Evolutionary conservation across 2,329 filamentous ascomycete genomes (phyloP).

Genomic region (Xylaria hypoxylon): DNA sequence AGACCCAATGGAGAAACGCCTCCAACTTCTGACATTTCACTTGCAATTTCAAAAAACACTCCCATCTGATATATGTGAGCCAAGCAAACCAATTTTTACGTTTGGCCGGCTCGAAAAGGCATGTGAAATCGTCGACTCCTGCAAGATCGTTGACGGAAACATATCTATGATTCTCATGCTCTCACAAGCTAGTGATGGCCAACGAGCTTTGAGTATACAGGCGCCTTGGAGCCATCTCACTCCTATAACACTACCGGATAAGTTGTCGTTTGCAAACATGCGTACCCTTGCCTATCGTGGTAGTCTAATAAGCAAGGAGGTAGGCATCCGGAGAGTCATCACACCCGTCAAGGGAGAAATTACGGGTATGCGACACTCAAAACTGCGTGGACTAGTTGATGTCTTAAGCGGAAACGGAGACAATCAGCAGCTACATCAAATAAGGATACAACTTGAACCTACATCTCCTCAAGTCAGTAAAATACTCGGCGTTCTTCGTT

Average conservation of each 20-base stretch:
- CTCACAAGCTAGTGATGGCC: slow-evolving; percentile 72
- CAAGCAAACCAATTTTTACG: slow-evolving; percentile 57
- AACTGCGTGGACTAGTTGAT: slow-evolving; percentile 71
- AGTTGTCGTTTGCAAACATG: slow-evolving; percentile 68
- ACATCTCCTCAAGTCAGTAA: slow-evolving; percentile 70
- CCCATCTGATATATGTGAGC: slow-evolving; percentile 41
- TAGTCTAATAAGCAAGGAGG: slow-evolving; percentile 65
- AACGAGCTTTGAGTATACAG: slow-evolving; percentile 76
- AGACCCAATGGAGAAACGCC: slow-evolving; percentile 73
- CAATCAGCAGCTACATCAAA: slow-evolving; percentile 69
- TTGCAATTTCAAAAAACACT: slow-evolving; percentile 54
- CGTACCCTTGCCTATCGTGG: slow-evolving; percentile 69
- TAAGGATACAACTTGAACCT: slow-evolving; percentile 76
- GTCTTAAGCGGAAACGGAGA: slow-evolving; percentile 73
- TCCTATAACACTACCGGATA: slow-evolving; percentile 71
- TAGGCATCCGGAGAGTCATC: slow-evolving; percentile 59
- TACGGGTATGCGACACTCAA: slow-evolving; percentile 67
- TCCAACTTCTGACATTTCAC: slow-evolving; percentile 74
- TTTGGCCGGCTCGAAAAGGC: slow-evolving; percentile 67
- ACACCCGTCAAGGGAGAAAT: slow-evolving; percentile 62
- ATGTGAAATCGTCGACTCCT: slow-evolving; percentile 77
- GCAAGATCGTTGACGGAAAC: slow-evolving; percentile 74
- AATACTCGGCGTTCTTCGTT: slow-evolving; percentile 71
- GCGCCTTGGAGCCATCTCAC: slow-evolving; percentile 79
- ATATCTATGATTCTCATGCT: slow-evolving; percentile 77